Evolutionary conservation across 768 basidiomycete genomes (phyloP).

Genomic region (Hypholoma sublateritium): DNA sequence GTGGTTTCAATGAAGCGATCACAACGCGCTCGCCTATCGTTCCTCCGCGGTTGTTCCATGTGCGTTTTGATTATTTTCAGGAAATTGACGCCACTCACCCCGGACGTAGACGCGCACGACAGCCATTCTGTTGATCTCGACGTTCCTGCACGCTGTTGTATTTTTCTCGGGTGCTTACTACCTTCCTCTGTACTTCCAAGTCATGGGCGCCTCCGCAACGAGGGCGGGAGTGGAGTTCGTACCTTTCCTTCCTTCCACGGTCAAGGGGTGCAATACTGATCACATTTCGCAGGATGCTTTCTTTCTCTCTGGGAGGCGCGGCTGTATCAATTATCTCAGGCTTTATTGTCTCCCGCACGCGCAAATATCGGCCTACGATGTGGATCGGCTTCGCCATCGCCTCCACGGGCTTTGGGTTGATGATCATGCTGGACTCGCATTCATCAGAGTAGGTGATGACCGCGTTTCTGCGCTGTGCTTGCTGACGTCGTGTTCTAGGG

Average conservation of each 20-base stretch:
- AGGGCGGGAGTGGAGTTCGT: conserved; percentile 60
- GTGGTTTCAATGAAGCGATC: conserved; percentile 55
- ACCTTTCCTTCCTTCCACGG: no score
- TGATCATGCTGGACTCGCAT: conserved; percentile 62
- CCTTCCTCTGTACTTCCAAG: conserved; percentile 77
- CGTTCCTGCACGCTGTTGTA: conserved; percentile 63
- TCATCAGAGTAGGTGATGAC: conserved; percentile 46
- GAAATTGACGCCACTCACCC: not conserved
- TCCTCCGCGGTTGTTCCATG: conserved; percentile 75
- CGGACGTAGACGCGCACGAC: conserved; percentile 68
- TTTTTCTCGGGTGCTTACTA: conserved; percentile 68
- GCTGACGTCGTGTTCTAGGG: conserved; percentile 31
- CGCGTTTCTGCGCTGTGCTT: not conserved
- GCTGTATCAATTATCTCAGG: conserved; percentile 57
- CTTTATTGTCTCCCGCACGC: conserved; percentile 53
- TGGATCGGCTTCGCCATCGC: conserved; percentile 62
- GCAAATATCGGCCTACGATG: conserved; percentile 59
- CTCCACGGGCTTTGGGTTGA: conserved; percentile 67
- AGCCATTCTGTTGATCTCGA: conserved; percentile 51
- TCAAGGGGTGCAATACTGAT: no score
- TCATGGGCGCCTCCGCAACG: conserved; percentile 74
- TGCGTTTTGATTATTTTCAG: conserved; percentile 19
- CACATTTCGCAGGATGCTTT: conserved; percentile 55
- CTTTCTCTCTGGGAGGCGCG: conserved; percentile 66
- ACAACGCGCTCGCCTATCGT: conserved; percentile 71